Evolutionary conservation across 306 rosid genomes (phyloP), one percentile per base, ranked within the genome.

Genomic region (Fagus sylvatica): DNA sequence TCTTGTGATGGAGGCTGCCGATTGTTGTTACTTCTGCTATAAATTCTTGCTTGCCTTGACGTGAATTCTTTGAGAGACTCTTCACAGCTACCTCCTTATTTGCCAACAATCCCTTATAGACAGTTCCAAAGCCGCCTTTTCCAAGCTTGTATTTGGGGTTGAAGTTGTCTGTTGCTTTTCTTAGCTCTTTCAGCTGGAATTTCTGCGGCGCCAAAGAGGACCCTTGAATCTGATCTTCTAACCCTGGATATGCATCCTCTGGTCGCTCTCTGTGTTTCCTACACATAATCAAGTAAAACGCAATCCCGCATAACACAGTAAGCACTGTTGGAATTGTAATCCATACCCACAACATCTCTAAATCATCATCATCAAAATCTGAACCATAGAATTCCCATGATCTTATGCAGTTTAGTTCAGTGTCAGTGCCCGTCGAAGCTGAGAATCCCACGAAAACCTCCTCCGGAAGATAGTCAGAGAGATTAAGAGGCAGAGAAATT

Each of bases 31-130:
- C 91, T 81, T 93, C 98, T 22, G 97, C 87, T 13, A 91, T 46
- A 80, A 93, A 93, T 53, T 93, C 98, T 78, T 85, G 93, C 84
- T 89, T 89, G 6, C 98, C 98, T 76, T 91, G 98, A 16, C 81
- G 80, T 0, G 98, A 93, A 49, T 93, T 57, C 73, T 89, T 84
- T 1, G 91, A 88, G 39, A 89, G 80, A 74, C 89, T 82, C 82
- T 93, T 93, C 69, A 93, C 94, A 0, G 98, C 98, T 4, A 93
- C 75, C 43, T 84, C 94, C 34, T 84, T 82, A 7, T 83, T 74
- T 78, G 74, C 87, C 19, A 89, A 61, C 12, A 71, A 1, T 46
- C 98, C 98, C 54, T 76, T 91, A 34, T 86, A 93, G 2, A 93
- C 98, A 0, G 91, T 93, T 76, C 98, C 98, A 60, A 91, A 93